Evolutionary conservation across 331 rosid genomes (phyloP).

Genomic region (Telfairia occidentalis): DNA sequence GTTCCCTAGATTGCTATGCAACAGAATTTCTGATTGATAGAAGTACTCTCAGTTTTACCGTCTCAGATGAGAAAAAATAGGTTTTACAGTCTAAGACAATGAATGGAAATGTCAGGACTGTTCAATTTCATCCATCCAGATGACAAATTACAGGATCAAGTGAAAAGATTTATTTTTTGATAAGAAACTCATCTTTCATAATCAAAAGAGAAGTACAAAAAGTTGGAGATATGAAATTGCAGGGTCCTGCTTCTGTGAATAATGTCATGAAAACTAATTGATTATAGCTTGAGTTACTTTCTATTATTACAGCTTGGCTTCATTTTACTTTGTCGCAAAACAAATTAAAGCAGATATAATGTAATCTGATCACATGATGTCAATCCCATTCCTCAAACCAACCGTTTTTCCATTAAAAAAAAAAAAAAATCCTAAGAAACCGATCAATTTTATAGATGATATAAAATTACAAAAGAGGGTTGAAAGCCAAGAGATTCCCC

Average conservation of each 20-base stretch:
- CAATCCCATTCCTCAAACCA: too few species aligned
- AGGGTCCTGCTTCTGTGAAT: background rate
- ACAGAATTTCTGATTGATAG: slow-evolving; percentile 85
- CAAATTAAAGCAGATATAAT: too few species aligned
- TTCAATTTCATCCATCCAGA: background rate
- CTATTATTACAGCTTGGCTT: background rate
- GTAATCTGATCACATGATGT: too few species aligned
- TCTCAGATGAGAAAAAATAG: slow-evolving; percentile 73
- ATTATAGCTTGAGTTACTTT: background rate
- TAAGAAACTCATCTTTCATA: background rate
- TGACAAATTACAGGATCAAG: background rate
- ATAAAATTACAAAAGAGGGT: too few species aligned
- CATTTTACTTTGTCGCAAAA: too few species aligned
- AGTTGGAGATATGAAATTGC: background rate
- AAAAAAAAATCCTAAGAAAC: too few species aligned
- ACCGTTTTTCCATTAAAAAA: too few species aligned
- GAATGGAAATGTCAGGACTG: background rate
- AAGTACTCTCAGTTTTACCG: slow-evolving; percentile 75
- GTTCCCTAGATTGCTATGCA: slow-evolving; percentile 71
- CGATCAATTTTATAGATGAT: too few species aligned
- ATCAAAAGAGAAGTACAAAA: background rate
- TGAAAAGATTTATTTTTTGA: background rate
- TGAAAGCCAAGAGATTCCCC: too few species aligned
- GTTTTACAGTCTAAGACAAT: background rate
- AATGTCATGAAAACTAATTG: background rate